Evolutionary conservation across 495 filamentous ascomycete species (phyloP).

Genomic region (Lindgomyces ingoldianus): DNA sequence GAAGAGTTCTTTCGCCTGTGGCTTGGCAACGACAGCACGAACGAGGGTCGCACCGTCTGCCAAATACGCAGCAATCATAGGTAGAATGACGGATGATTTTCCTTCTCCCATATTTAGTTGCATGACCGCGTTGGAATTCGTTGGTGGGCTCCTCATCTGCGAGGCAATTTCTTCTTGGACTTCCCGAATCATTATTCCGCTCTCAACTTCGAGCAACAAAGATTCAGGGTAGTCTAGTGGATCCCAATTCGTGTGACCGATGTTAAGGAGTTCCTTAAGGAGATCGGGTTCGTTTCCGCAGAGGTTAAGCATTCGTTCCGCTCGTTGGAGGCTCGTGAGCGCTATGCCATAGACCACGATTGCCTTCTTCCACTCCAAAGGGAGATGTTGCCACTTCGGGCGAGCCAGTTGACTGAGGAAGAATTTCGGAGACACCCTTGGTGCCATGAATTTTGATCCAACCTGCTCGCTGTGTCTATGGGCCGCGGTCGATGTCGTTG

Average conservation of each 20-base stretch:
- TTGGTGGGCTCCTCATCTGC: slow-evolving; percentile 57
- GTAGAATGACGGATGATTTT: slow-evolving; percentile 71
- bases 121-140: slow-evolving; percentile 55
- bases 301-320: slow-evolving; percentile 42
- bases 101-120: slow-evolving; percentile 79
- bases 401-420: slow-evolving; percentile 30
- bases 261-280: slow-evolving; percentile 53
- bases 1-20: slow-evolving; percentile 63
- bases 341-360: slow-evolving; percentile 45
- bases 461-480: no score
- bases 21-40: slow-evolving; percentile 63
- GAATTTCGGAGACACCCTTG: slow-evolving; percentile 31
- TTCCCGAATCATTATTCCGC: slow-evolving; percentile 60
- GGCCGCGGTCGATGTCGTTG: no score
- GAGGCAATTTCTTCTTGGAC: slow-evolving; percentile 60
- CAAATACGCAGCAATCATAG: slow-evolving; percentile 59
- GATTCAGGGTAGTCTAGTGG: slow-evolving; percentile 54
- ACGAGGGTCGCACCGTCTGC: slow-evolving; percentile 56
- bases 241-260: slow-evolving; percentile 56
- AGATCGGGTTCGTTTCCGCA: slow-evolving; percentile 42
- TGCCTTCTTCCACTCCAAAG: slow-evolving; percentile 32
- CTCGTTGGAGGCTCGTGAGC: slow-evolving; percentile 47
- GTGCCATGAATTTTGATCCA: no score
- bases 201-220: slow-evolving; percentile 66
- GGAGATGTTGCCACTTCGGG: slow-evolving; percentile 1